Conservation (phyloP, 257 asterid genomes). For the Penstemon barbatus region DNA sequence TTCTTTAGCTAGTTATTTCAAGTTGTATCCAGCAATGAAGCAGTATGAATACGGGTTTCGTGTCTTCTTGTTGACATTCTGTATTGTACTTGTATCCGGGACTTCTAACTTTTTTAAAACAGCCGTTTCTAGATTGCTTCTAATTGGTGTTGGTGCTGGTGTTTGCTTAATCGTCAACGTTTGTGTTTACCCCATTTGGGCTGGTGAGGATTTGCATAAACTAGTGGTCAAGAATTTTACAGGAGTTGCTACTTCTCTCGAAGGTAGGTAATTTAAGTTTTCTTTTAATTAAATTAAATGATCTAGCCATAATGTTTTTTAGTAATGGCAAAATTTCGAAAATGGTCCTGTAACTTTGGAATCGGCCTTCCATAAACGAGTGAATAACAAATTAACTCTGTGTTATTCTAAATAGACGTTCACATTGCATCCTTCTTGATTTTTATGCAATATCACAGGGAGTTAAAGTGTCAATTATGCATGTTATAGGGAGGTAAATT, state of each 20-base stretch:
- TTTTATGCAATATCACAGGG: no score
- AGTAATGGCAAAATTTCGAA: no score
- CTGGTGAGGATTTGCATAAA: slow-evolving; percentile 94
- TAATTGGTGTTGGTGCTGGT: slow-evolving; percentile 79
- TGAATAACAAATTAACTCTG: no score
- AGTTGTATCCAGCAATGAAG: slow-evolving; percentile 79
- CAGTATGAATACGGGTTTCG: slow-evolving; percentile 92
- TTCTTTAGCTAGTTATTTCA: slow-evolving; percentile 65
- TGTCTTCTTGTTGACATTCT: slow-evolving; percentile 80
- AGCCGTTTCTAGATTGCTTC: slow-evolving; percentile 69
- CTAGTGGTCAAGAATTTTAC: slow-evolving; percentile 73
- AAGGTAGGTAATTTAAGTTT: slow-evolving; percentile 42
- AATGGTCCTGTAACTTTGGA: no score
- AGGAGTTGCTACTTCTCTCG: slow-evolving; percentile 79
- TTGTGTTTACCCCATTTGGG: slow-evolving; percentile 86
- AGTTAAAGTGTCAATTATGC: no score
- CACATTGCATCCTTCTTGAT: no score
- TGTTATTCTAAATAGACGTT: no score
- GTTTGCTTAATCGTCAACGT: slow-evolving; percentile 66
- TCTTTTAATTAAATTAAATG: no score
- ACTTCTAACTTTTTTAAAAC: slow-evolving; percentile 56
- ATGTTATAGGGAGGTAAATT: no score
- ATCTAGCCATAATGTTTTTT: no score
- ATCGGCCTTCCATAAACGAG: no score
- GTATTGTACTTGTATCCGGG: slow-evolving; percentile 81